phyloP scores from a whole-genome alignment of 2,329 filamentous ascomycete genomes.

The Colletotrichum magnum region DNA sequence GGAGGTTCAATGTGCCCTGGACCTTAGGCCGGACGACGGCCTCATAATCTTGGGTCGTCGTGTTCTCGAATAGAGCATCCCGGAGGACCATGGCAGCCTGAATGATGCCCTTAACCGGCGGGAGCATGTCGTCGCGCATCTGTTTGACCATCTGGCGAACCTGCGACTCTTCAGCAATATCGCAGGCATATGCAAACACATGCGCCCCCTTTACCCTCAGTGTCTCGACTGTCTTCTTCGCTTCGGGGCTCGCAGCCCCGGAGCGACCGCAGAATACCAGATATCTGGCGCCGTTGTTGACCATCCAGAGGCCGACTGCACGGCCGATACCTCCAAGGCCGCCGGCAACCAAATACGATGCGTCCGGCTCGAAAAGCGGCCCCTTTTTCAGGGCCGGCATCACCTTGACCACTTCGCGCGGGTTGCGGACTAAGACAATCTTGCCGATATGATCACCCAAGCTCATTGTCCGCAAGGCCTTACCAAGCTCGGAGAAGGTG shows the following conservation, averaged over 20 bases:
- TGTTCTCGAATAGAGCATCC: too few species aligned
- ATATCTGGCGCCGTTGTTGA: conserved; percentile 45
- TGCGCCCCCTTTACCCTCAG: conserved; percentile 39
- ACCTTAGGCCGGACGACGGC: too few species aligned
- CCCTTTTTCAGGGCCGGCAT: background rate
- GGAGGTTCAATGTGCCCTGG: too few species aligned
- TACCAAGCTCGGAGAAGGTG: conserved; percentile 46
- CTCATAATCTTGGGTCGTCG: too few species aligned
- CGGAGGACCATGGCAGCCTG: conserved; percentile 34
- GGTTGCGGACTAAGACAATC: conserved; percentile 46
- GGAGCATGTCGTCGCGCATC: conserved; percentile 41
- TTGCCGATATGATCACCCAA: conserved; percentile 58
- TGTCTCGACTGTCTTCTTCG: conserved; percentile 39
- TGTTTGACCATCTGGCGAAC: background rate
- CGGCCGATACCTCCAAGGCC: conserved; percentile 48
- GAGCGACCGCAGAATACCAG: conserved; percentile 49
- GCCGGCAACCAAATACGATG: conserved; percentile 49
- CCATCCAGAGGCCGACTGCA: conserved; percentile 45
- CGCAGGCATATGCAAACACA: conserved; percentile 47
- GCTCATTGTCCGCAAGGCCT: conserved; percentile 58
- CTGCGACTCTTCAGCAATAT: conserved; percentile 45
- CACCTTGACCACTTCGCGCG: background rate
- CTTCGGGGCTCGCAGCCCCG: conserved; percentile 37
- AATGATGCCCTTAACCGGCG: conserved; percentile 39
- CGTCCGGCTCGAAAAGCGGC: conserved; percentile 40